These are phyloP conservation scores for Leishmania amazonensis DNA, from an alignment of 208 protist species.

Conservation along the genomic window DNA sequence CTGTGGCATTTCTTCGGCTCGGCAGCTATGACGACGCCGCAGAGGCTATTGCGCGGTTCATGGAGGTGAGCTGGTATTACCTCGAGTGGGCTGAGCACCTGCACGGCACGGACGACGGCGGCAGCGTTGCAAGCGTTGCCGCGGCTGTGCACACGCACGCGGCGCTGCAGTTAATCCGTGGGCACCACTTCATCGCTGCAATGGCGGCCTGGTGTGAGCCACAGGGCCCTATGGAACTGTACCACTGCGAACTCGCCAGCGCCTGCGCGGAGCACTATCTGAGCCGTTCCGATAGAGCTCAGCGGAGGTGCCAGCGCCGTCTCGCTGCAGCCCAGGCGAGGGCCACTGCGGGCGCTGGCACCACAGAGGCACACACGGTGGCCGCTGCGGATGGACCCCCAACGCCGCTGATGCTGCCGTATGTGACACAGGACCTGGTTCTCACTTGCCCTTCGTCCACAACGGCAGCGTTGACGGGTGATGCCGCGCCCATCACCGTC, in stretches of 20 bases:
- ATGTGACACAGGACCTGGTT: slow-evolving; percentile 19
- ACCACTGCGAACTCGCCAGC: slow-evolving; percentile 77
- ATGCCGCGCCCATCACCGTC: background rate
- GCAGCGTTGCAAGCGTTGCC: background rate
- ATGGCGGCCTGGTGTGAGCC: slow-evolving; percentile 68
- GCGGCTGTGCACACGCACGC: slow-evolving; percentile 11
- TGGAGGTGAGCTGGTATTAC: slow-evolving; percentile 61
- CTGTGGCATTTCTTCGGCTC: slow-evolving; percentile 45
- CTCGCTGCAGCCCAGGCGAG: slow-evolving; percentile 38
- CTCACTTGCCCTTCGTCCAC: slow-evolving; percentile 1
- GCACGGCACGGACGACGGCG: background rate
- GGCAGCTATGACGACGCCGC: slow-evolving; percentile 74
- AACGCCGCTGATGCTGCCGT: slow-evolving; percentile 17
- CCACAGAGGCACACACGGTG: background rate
- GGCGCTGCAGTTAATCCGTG: slow-evolving; percentile 67
- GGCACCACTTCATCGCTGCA: slow-evolving; percentile 74
- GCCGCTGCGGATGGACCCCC: background rate
- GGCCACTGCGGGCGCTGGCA: background rate
- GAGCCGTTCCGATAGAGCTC: slow-evolving; percentile 1
- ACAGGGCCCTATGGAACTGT: slow-evolving; percentile 42
- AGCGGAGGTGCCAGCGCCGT: slow-evolving; percentile 44
- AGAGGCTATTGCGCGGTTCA: slow-evolving; percentile 74
- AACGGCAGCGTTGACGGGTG: background rate
- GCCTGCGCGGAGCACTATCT: slow-evolving; percentile 72
- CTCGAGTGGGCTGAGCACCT: slow-evolving; percentile 20